Evolutionary conservation across 306 rosid genomes (phyloP).

Genomic region (Ceratonia siliqua): DNA sequence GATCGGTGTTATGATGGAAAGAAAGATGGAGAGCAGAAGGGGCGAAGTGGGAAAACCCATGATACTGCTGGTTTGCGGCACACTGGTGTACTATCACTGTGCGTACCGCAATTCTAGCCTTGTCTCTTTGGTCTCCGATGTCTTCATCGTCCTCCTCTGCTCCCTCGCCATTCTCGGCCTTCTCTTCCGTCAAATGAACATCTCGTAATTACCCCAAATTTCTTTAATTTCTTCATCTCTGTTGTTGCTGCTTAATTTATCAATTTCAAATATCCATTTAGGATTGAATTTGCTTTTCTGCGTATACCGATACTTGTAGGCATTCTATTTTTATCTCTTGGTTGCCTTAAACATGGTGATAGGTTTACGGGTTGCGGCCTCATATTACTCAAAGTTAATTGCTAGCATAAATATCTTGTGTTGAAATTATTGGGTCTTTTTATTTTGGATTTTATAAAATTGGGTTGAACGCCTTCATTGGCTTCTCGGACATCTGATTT

Average conservation of each 20-base stretch:
- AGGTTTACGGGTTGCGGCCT: not conserved
- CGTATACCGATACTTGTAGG: not conserved
- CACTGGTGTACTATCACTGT: constrained; percentile 83
- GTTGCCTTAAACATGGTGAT: not conserved
- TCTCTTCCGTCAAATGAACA: constrained; percentile 81
- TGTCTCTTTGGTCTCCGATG: constrained; percentile 79
- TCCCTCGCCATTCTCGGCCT: constrained; percentile 97
- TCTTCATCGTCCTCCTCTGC: constrained; percentile 88
- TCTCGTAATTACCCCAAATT: constrained; percentile 25
- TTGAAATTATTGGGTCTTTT: not conserved
- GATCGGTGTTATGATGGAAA: not conserved
- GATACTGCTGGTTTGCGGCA: constrained; percentile 61
- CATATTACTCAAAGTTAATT: not conserved
- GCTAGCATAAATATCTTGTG: not conserved
- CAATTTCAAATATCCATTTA: not conserved
- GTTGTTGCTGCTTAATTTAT: not conserved
- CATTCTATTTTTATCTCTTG: not conserved
- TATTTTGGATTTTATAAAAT: not conserved
- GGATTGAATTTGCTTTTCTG: not conserved
- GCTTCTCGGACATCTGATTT: not conserved
- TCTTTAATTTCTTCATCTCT: too few relatives aligned
- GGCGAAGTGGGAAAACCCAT: constrained; percentile 52
- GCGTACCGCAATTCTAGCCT: constrained; percentile 68
- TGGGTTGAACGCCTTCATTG: not conserved
- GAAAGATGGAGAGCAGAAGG: constrained; percentile 16